Evolutionary conservation across 2,329 filamentous ascomycete species (phyloP).

Genomic region (Aspergillus fructus): DNA sequence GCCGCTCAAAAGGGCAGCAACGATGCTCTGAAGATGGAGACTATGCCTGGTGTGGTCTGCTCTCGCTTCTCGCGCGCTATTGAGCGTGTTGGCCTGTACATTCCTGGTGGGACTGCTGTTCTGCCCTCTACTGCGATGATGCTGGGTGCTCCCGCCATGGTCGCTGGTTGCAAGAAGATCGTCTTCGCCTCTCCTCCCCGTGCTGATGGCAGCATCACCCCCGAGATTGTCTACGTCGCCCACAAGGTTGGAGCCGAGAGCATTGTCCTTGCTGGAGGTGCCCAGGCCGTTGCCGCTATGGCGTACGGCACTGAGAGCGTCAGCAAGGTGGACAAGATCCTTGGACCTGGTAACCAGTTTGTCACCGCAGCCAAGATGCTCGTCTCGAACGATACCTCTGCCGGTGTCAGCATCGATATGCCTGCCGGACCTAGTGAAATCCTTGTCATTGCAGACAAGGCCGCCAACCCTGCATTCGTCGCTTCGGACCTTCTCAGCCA

Average conservation of each 20-base stretch:
- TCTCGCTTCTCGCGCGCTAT: slow-evolving; percentile 90
- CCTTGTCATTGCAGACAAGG: slow-evolving; percentile 87
- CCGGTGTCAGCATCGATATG: slow-evolving; percentile 96
- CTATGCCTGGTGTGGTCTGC: slow-evolving; percentile 95
- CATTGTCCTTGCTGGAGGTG: slow-evolving; percentile 92
- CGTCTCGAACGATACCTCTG: slow-evolving; percentile 94
- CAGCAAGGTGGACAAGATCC: slow-evolving; percentile 96
- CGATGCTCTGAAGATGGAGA: slow-evolving; percentile 81
- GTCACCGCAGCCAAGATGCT: slow-evolving; percentile 99
- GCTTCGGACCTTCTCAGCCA: slow-evolving; percentile 93
- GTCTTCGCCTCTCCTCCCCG: slow-evolving; percentile 90
- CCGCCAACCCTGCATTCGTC: slow-evolving; percentile 89
- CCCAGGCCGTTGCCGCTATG: slow-evolving; percentile 93
- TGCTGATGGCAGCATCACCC: slow-evolving; percentile 83
- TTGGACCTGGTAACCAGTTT: slow-evolving; percentile 96
- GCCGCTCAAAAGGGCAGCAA: slow-evolving; percentile 78
- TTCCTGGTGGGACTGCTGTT: slow-evolving; percentile 95
- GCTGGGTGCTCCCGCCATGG: slow-evolving; percentile 96
- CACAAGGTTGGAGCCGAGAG: slow-evolving; percentile 96
- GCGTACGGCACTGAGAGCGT: slow-evolving; percentile 95
- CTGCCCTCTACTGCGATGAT: slow-evolving; percentile 95
- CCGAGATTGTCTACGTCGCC: slow-evolving; percentile 95
- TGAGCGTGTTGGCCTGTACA: slow-evolving; percentile 92
- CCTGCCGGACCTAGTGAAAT: slow-evolving; percentile 95
- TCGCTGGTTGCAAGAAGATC: slow-evolving; percentile 93